Evolutionary conservation across 2,329 filamentous ascomycete species (phyloP).

Genomic region (Stachybotrys chartarum): DNA sequence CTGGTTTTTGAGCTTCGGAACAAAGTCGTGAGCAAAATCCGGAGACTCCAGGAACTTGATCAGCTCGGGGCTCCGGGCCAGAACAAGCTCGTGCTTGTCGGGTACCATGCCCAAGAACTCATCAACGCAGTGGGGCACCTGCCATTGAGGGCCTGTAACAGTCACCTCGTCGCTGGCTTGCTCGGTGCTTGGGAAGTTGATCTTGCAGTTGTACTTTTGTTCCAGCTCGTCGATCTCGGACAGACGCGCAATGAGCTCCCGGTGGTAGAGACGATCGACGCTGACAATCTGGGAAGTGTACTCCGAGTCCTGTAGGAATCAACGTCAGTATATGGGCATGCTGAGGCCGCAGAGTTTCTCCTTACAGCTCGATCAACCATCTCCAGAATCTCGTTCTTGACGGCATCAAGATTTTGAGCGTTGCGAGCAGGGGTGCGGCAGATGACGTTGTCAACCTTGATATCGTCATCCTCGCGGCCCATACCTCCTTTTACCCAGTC

Average conservation of each 20-base stretch:
- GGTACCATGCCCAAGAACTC: conserved; percentile 97
- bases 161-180: conserved; percentile 94
- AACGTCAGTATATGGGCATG: conserved; percentile 3
- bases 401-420: conserved; percentile 89
- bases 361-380: conserved; percentile 93
- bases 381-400: conserved; percentile 98
- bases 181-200: conserved; percentile 95
- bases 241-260: conserved; percentile 83
- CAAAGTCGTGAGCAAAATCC: conserved; percentile 73
- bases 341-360: neutral
- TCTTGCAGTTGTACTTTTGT: conserved; percentile 99
- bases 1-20: conserved; percentile 79
- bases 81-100: conserved; percentile 85
- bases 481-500: conserved; percentile 43
- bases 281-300: conserved; percentile 91
- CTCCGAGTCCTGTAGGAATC: conserved; percentile 67
- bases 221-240: conserved; percentile 88
- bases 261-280: conserved; percentile 91
- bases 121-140: conserved; percentile 94
- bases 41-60: conserved; percentile 75
- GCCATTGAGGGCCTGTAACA: conserved; percentile 94
- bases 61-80: conserved; percentile 68
- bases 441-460: conserved; percentile 98
- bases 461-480: conserved; percentile 93
- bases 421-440: conserved; percentile 96